phyloP scores from a whole-genome alignment of 2,329 filamentous ascomycete genomes.

The Alternaria ethzedia region DNA sequence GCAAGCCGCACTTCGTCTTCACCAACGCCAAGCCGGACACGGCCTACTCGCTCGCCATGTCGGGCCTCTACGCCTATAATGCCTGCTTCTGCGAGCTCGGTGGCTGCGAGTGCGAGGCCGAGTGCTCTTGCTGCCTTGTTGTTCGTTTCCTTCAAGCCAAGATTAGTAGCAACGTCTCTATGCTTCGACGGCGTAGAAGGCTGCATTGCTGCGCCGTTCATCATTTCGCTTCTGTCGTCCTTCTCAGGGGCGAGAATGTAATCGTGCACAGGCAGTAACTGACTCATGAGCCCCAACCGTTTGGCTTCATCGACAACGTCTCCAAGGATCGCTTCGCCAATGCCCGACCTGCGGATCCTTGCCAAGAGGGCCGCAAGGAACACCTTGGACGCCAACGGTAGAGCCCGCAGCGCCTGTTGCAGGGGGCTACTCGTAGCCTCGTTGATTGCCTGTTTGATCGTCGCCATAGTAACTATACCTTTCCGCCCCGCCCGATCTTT shows the following conservation, averaged over 20 bases:
- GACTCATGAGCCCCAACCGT: conserved; percentile 68
- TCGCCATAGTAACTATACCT: conserved; percentile 83
- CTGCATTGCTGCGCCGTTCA: conserved; percentile 10
- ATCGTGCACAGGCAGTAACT: conserved; percentile 65
- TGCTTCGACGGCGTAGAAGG: conserved; percentile 24
- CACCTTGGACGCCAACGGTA: conserved; percentile 83
- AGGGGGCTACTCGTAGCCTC: conserved; percentile 93
- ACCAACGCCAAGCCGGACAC: conserved; percentile 82
- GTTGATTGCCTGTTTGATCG: conserved; percentile 91
- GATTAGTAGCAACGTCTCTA: conserved; percentile 18
- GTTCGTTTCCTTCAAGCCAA: conserved; percentile 32
- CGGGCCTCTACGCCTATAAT: conserved; percentile 81
- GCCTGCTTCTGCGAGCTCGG: conserved; percentile 85
- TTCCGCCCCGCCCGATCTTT: conserved; percentile 42
- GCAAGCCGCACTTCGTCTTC: conserved; percentile 91
- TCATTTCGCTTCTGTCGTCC: conserved; percentile 30
- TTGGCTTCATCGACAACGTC: conserved; percentile 89
- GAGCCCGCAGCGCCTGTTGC: conserved; percentile 82
- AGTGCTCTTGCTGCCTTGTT: conserved; percentile 53
- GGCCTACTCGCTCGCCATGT: conserved; percentile 83
- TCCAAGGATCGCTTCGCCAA: conserved; percentile 85
- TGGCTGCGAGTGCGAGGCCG: conserved; percentile 73
- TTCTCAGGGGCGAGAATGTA: conserved; percentile 60
- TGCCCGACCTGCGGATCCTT: conserved; percentile 79
- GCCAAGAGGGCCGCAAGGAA: conserved; percentile 83